phyloP scores from a whole-genome alignment of 2,329 filamentous ascomycete genomes.

The Penicillium hesseltinei region DNA sequence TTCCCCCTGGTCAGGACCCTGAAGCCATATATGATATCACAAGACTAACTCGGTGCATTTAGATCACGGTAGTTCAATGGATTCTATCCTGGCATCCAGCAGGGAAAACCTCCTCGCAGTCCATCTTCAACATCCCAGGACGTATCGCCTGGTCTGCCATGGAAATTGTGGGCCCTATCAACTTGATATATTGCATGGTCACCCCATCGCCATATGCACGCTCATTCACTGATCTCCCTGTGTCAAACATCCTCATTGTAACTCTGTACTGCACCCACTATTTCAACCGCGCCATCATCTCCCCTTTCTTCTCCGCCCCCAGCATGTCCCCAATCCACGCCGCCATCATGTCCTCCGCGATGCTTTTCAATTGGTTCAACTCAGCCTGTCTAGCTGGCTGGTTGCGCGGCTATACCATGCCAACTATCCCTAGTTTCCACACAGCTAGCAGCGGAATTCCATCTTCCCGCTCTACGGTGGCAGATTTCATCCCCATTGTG shows the following conservation, averaged over 20 bases:
- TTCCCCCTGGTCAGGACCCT: constrained; percentile 41
- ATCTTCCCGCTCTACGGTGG: constrained; percentile 13
- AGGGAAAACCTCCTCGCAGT: constrained; percentile 80
- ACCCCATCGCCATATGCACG: constrained; percentile 59
- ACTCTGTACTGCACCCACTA: constrained; percentile 73
- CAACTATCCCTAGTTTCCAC: constrained; percentile 17
- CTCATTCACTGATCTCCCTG: constrained; percentile 29
- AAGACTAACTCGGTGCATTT: constrained; percentile 15
- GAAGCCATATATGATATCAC: not conserved
- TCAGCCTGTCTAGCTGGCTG: constrained; percentile 74
- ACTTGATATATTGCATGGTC: constrained; percentile 73
- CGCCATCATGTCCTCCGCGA: constrained; percentile 62
- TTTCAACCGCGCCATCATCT: constrained; percentile 79
- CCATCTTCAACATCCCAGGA: constrained; percentile 80
- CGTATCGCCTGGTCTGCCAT: constrained; percentile 84
- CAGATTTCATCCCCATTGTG: constrained; percentile 47
- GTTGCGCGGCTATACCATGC: constrained; percentile 73
- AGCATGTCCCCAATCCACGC: constrained; percentile 89
- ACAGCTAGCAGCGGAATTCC: constrained; percentile 11
- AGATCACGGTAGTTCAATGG: constrained; percentile 77
- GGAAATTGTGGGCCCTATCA: constrained; percentile 76
- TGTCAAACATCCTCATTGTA: constrained; percentile 37
- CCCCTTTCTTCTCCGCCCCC: constrained; percentile 74
- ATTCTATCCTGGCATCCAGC: constrained; percentile 77
- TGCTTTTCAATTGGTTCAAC: constrained; percentile 77